These are phyloP conservation scores for Neodidymelliopsis sp. DNA, from an alignment of 2,329 filamentous ascomycete species.

Conservation along the genomic window DNA sequence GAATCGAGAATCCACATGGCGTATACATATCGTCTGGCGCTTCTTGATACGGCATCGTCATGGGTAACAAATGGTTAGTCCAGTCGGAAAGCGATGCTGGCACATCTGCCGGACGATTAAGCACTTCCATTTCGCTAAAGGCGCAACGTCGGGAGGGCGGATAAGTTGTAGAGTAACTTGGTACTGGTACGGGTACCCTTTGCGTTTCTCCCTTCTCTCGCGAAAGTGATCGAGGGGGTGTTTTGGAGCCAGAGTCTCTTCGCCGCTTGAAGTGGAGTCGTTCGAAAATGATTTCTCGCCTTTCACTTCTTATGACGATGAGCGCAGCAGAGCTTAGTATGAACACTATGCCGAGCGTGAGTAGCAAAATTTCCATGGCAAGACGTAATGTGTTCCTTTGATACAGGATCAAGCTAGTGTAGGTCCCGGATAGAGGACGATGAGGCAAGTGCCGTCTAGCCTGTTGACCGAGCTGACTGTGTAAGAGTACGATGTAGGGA, in stretches of 20 bases:
- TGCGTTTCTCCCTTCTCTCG: constrained; percentile 52
- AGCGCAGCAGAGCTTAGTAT: constrained; percentile 34
- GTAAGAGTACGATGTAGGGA: too few species aligned
- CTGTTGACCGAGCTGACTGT: too few species aligned
- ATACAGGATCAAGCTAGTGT: too few species aligned
- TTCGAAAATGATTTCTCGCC: constrained; percentile 51
- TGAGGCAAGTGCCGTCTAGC: too few species aligned
- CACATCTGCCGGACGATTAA: constrained; percentile 15
- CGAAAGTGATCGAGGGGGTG: constrained; percentile 62
- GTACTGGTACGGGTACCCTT: constrained; percentile 27
- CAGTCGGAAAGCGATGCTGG: background rate
- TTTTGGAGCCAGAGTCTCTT: constrained; percentile 57
- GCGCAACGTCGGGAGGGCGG: constrained; percentile 60
- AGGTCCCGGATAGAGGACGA: too few species aligned
- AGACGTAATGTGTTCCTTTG: too few species aligned
- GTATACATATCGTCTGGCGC: constrained; percentile 56
- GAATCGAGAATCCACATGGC: constrained; percentile 73
- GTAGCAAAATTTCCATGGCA: constrained; percentile 33
- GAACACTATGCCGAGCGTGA: constrained; percentile 44
- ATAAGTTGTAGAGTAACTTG: constrained; percentile 56
- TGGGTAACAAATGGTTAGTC: constrained; percentile 31
- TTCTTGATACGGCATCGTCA: constrained; percentile 37
- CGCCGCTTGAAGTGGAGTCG: constrained; percentile 51
- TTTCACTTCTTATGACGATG: constrained; percentile 43
- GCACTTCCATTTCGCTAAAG: constrained; percentile 34